Conservation (phyloP, 352 stramenopile genomes). For the Phytophthora lateralis region DNA sequence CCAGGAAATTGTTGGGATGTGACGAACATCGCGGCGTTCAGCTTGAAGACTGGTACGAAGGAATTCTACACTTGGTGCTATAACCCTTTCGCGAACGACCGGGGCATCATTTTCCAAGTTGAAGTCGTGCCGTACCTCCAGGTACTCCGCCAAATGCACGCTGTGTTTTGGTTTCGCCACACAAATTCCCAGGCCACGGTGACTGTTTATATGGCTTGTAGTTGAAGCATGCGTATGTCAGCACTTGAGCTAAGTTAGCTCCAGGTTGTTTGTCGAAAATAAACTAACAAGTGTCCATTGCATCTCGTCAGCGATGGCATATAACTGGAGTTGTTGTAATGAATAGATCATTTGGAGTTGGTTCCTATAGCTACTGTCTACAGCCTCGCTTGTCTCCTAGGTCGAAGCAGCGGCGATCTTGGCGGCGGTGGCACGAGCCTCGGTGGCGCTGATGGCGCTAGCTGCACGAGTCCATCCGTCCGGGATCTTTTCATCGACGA, state of each 20-base stretch:
- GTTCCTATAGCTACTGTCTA: constrained; percentile 16
- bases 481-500: constrained; percentile 50
- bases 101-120: constrained; percentile 34
- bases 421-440: constrained; percentile 32
- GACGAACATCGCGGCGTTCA: no score
- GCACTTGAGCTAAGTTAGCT: no score
- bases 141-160: constrained; percentile 11
- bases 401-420: constrained; percentile 33
- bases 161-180: no score
- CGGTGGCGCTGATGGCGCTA: constrained; percentile 32
- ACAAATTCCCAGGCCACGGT: no score
- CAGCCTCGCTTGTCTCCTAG: neutral
- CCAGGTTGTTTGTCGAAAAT: no score
- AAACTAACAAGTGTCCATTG: no score
- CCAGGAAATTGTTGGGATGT: neutral
- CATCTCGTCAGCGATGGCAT: no score
- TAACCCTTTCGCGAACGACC: no score
- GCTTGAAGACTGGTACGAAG: no score
- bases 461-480: constrained; percentile 22
- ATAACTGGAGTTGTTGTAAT: neutral
- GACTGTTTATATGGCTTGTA: no score
- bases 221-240: no score
- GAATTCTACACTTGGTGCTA: no score
- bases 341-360: neutral
- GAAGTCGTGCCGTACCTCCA: constrained; percentile 36